Evolutionary conservation across 805 yeast species (phyloP), one percentile per base, ranked within the genome.

Genomic region (Kurtzmaniella cleridarum): DNA sequence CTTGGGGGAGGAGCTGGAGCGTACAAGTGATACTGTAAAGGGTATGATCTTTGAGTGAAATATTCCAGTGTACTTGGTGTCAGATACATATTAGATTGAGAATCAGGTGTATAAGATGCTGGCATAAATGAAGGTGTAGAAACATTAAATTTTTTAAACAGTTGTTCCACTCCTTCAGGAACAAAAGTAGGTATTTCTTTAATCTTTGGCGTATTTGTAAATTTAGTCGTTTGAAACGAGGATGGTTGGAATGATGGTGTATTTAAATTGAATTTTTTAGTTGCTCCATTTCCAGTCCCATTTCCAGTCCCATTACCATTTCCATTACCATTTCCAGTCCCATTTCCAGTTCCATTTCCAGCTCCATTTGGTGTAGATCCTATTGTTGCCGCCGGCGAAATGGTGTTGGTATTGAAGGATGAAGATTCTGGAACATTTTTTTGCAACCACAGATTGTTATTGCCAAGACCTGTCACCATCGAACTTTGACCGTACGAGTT

Each of bases 1-100:
- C 82, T 80, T 7, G 89, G 90, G 2, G 90, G 87, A 8, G 96
- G 91, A 24, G 78, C 74, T 2, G 97, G 97, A 0, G 96, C 93
- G 61, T 91, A 90, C 30, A 88, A 62, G 60, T 90, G 96, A 56
- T 86, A 85, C 52, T 88, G 88, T 32, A 86, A 63, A 0, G 84
- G 84, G 46, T 64, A 78, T 11, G 50, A 40, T 35, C 24, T 20
- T 8, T 20, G 24, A n/a, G 9, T 27, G 37, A 27, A 13, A 28
- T 7, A 35, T 15, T 6, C 13, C 14, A 15, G 33, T 10, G 12
- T 17, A 16, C 16, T 28, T 10, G 6, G 20, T 14, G 7, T 12
- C 32, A 12, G 15, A 14, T 24, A 30, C 15, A 5, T 28, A 6
- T 30, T n/a, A 11, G 34, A 15, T 16, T 14, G 36, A 34, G 11